A percentile compares a stretch with the other conserved stretches of the same genome.
phyloP scores from a whole-genome alignment of 1,284 basidiomycete genomes.

The Pholiota adiposa region DNA sequence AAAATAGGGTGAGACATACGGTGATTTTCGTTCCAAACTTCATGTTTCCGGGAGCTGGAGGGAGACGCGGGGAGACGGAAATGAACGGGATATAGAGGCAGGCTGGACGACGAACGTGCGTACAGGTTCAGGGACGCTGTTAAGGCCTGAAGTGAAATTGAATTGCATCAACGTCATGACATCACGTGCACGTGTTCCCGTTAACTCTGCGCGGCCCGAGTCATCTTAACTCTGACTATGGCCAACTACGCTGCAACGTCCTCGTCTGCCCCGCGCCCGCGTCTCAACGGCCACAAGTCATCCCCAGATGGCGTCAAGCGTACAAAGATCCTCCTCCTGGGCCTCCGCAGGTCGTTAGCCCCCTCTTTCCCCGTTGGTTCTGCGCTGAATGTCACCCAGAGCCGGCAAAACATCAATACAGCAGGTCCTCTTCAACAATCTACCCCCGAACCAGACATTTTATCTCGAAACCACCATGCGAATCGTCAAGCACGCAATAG shows the following conservation, averaged over 20 bases:
- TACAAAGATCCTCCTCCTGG: slow-evolving; percentile 80
- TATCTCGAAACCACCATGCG: slow-evolving; percentile 89
- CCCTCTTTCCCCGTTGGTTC: slow-evolving; percentile 11
- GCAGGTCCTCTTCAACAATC: slow-evolving; percentile 88
- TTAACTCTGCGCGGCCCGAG: background rate
- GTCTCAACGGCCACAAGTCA: slow-evolving; percentile 30
- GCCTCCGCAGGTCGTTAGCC: slow-evolving; percentile 69
- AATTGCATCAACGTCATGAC: background rate
- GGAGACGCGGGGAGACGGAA: background rate
- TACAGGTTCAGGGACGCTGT: background rate
- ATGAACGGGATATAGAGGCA: slow-evolving; percentile 3
- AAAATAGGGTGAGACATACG: slow-evolving; percentile 46
- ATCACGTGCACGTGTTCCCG: slow-evolving; percentile 8
- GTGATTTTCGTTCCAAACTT: slow-evolving; percentile 92
- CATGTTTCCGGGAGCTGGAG: slow-evolving; percentile 44
- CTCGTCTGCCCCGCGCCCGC: slow-evolving; percentile 27
- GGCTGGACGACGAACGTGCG: slow-evolving; percentile 34
- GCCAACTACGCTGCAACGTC: slow-evolving; percentile 38
- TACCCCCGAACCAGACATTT: slow-evolving; percentile 87
- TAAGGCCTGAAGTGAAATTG: too few species aligned
- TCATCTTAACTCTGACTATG: slow-evolving; percentile 15
- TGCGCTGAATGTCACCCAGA: slow-evolving; percentile 38
- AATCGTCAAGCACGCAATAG: slow-evolving; percentile 75
- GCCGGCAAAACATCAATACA: slow-evolving; percentile 94
- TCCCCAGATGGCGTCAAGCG: slow-evolving; percentile 35